Percentiles rank a stretch among this genome's conserved stretches.
Conservation (phyloP, 1,284 basidiomycete species). For the Singerocomus inundabilis region DNA sequence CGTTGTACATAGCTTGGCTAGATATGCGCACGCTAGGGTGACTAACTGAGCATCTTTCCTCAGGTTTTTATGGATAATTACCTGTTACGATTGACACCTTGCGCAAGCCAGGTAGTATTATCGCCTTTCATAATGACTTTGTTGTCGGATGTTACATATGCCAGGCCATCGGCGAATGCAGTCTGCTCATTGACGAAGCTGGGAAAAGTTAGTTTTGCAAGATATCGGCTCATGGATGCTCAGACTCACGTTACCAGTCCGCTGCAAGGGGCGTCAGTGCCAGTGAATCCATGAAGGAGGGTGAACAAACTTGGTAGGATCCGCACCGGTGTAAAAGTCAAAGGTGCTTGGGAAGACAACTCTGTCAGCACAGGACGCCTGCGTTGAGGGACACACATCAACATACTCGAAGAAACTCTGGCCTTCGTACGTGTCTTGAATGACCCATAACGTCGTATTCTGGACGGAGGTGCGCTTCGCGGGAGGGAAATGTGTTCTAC, state of each 20-base stretch:
- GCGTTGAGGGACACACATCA: neutral
- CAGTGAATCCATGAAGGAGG: constrained; percentile 1
- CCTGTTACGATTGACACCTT: constrained; percentile 60
- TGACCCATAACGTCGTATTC: constrained; percentile 55
- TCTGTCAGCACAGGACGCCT: constrained; percentile 13
- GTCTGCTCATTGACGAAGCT: constrained; percentile 53
- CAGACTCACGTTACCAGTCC: constrained; percentile 58
- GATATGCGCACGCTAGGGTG: constrained; percentile 46
- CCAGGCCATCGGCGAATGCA: constrained; percentile 48
- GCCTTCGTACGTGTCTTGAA: constrained; percentile 53
- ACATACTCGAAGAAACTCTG: constrained; percentile 55
- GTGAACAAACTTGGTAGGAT: constrained; percentile 56
- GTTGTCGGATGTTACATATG: constrained; percentile 53
- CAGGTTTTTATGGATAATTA: constrained; percentile 24
- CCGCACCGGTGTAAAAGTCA: constrained; percentile 54
- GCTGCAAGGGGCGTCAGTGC: constrained; percentile 36
- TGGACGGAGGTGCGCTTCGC: constrained; percentile 35
- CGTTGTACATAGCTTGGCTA: constrained; percentile 46
- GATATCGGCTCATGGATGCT: neutral
- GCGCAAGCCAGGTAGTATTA: constrained; percentile 51
- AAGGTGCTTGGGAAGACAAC: constrained; percentile 43
- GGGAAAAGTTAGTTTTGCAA: constrained; percentile 6
- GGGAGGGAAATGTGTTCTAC: neutral
- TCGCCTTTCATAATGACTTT: constrained; percentile 74
- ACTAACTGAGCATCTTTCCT: neutral